Evolutionary conservation across 257 asterid genomes (phyloP).

Genomic region (Solanum clarkiae): DNA sequence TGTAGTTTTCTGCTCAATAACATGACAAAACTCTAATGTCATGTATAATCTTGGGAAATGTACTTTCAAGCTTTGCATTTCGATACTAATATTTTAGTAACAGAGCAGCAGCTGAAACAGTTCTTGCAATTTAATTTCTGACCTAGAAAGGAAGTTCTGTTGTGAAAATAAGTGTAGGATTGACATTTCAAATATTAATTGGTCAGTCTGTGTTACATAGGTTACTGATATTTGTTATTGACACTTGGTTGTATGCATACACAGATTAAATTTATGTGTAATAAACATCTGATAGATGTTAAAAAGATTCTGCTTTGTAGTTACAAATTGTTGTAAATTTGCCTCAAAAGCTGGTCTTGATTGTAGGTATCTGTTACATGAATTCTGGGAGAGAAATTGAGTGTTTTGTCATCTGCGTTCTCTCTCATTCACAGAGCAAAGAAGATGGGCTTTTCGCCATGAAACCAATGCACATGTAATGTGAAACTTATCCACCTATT

Average conservation of each 20-base stretch:
- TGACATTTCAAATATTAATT: neutral
- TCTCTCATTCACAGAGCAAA: neutral
- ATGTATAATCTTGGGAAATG: neutral
- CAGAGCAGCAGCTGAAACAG: neutral
- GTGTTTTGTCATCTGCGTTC: neutral
- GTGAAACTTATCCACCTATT: neutral
- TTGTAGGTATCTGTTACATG: neutral
- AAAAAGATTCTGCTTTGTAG: neutral
- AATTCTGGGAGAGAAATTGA: neutral
- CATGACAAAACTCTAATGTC: neutral
- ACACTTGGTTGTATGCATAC: neutral
- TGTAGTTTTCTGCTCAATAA: neutral
- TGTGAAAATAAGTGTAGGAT: neutral
- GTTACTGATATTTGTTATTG: neutral
- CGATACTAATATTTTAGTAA: neutral
- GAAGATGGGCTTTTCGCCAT: neutral
- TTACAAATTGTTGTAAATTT: neutral
- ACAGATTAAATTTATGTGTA: neutral
- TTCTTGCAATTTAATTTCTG: neutral
- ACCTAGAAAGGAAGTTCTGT: neutral
- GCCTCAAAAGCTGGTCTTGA: neutral
- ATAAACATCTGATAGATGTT: neutral
- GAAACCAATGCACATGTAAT: neutral
- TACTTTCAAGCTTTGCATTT: neutral
- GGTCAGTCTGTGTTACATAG: neutral